Evolutionary conservation across 2,329 filamentous ascomycete species (phyloP).

Genomic region (Fusarium proliferatum): DNA sequence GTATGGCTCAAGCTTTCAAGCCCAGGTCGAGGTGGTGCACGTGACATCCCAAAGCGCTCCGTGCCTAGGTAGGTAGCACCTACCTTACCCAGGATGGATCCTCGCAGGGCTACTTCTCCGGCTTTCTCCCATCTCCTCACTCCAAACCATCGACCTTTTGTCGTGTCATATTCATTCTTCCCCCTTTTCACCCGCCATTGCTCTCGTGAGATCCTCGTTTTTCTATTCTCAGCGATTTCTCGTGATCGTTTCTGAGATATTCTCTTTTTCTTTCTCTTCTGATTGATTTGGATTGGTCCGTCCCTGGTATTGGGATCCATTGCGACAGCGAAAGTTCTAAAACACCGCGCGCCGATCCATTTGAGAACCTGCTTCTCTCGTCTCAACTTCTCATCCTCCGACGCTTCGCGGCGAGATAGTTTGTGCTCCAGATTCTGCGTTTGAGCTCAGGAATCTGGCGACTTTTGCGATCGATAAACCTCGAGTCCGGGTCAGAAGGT

Average conservation of each 20-base stretch:
- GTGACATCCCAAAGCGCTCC: constrained; percentile 21
- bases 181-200: constrained; percentile 33
- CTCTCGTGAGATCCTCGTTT: constrained; percentile 37
- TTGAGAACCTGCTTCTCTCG: constrained; percentile 22
- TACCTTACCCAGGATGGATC: constrained; percentile 9
- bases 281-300: constrained; percentile 32
- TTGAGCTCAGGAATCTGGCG: constrained; percentile 27
- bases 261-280: constrained; percentile 16
- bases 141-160: constrained; percentile 36
- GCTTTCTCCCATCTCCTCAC: constrained; percentile 43
- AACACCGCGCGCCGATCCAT: constrained; percentile 36
- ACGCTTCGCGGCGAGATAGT: constrained; percentile 37
- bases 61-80: not conserved
- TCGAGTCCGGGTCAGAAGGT: constrained; percentile 48
- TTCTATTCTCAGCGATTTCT: constrained; percentile 32
- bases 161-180: constrained; percentile 40
- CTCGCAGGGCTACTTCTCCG: constrained; percentile 41
- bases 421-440: constrained; percentile 10
- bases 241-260: constrained; percentile 30
- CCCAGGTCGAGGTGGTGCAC: constrained; percentile 8
- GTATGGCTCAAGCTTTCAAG: constrained; percentile 18
- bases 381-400: constrained; percentile 20
- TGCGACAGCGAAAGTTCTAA: constrained; percentile 36
- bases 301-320: constrained; percentile 25
- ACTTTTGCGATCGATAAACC: constrained; percentile 41